Base-by-base conservation (phyloP, 768 basidiomycete species). In the Tulasnella sp. region DNA sequence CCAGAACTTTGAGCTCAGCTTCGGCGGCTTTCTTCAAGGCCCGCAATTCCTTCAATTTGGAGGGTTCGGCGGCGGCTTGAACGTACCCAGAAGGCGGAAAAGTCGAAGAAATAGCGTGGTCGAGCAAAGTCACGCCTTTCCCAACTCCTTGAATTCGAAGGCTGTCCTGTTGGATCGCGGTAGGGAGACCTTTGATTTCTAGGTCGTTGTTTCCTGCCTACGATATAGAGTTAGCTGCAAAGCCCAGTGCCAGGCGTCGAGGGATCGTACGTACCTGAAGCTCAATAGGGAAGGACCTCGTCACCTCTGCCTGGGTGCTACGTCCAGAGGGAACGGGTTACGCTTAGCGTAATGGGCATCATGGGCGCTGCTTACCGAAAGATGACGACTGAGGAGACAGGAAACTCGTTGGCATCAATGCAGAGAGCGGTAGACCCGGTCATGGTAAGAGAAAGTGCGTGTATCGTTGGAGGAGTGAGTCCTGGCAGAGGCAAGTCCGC, bases 321-420 rank as follows among this genome's bases (percentile, higher is more conserved):
- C 48, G 48, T 23, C 20, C 1, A 23, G 18, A 5, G 48, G 20
- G 20, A 23, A 23, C 3, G 48, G 23, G 48, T 23, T 18, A 51
- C 18, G 42, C 10, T 5, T 5, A 23, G 51, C 10, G 51, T 3
- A n/a, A 51, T n/a, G 5, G 23, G 23, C 16, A 23, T 51, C 23
- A 51, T 20, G 20, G n/a, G 5, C 23, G 51, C 5, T 5, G 51
- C 51, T 51, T 51, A 51, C 51, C 88, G 88, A 82, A 88, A 89
- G 83, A 89, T 89, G 48, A 91, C 84, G 0, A 89, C 90, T 0
- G 89, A 88, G 13, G 88, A 87, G 80, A 91, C 86, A 1, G 87
- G 82, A 74, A 86, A 83, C 0, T 87, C 86, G 20, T 84, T 81
- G n/a, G 87, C 87, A 32, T 79, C 81, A 88, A 77, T n/a, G 23